Percentiles rank a stretch among this genome's conserved stretches.
Conservation (phyloP, 2,329 filamentous ascomycete genomes). For the Madurella fahalii region DNA sequence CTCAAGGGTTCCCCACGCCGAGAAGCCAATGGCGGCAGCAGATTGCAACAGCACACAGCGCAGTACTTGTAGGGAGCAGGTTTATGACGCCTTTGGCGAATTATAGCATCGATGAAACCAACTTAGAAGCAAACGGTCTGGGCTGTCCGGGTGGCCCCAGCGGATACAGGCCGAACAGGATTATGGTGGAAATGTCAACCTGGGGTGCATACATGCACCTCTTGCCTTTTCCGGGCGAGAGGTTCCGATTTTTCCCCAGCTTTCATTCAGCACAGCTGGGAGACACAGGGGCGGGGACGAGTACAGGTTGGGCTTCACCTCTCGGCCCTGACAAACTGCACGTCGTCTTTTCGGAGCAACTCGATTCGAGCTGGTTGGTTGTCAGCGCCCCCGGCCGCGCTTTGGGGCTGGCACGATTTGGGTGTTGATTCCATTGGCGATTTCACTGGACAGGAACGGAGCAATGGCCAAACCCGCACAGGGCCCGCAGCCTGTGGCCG, state of each 20-base stretch:
- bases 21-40: constrained; percentile 24
- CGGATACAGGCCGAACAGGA: neutral
- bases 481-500: constrained; percentile 11
- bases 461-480: constrained; percentile 16
- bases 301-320: constrained; percentile 13
- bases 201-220: neutral
- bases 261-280: neutral
- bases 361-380: constrained; percentile 19
- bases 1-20: constrained; percentile 25
- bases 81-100: constrained; percentile 3
- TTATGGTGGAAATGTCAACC: neutral
- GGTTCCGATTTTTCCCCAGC: neutral
- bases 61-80: constrained; percentile 1
- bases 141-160: constrained; percentile 2
- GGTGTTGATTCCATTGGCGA: constrained; percentile 2
- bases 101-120: constrained; percentile 9
- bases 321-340: constrained; percentile 8
- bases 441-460: constrained; percentile 21
- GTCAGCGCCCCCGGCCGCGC: constrained; percentile 6
- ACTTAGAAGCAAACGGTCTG: neutral
- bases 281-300: neutral
- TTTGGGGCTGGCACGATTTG: constrained; percentile 17
- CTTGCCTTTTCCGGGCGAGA: neutral
- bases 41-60: constrained; percentile 12
- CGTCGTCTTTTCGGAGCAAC: constrained; percentile 5